Percentiles rank a stretch among this genome's conserved stretches.
phyloP scores from a whole-genome alignment of 805 yeast species.

The Yueomyces sp. region DNA sequence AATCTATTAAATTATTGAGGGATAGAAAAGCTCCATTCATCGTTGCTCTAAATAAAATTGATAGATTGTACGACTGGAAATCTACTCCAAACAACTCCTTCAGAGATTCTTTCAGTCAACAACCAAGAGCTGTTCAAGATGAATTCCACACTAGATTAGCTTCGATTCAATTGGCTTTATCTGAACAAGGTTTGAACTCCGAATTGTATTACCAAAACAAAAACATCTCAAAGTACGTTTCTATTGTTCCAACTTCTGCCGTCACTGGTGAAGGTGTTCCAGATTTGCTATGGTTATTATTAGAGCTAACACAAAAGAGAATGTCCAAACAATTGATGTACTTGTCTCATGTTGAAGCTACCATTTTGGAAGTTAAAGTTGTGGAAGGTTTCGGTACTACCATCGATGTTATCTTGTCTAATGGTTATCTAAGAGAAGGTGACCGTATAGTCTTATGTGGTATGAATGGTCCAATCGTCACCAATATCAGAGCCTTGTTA shows the following conservation, averaged over 20 bases:
- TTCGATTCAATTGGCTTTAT: slow-evolving; percentile 75
- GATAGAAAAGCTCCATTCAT: slow-evolving; percentile 97
- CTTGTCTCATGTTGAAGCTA: slow-evolving; percentile 80
- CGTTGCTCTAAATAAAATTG: slow-evolving; percentile 94
- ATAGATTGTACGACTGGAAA: slow-evolving; percentile 94
- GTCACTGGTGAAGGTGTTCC: slow-evolving; percentile 99
- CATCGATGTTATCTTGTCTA: slow-evolving; percentile 93
- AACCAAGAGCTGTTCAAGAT: slow-evolving; percentile 71
- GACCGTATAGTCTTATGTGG: slow-evolving; percentile 95
- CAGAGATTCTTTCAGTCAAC: slow-evolving; percentile 84
- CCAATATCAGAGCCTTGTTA: slow-evolving; percentile 86
- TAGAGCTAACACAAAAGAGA: slow-evolving; percentile 94
- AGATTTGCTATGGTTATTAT: slow-evolving; percentile 86
- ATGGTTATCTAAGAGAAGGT: slow-evolving; percentile 90
- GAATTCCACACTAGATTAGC: slow-evolving; percentile 85
- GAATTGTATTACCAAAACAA: slow-evolving; percentile 93
- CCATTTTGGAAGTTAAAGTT: slow-evolving; percentile 93
- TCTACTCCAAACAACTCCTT: slow-evolving; percentile 81
- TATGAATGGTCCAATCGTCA: slow-evolving; percentile 94
- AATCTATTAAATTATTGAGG: slow-evolving; percentile 80
- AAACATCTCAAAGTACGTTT: slow-evolving; percentile 84
- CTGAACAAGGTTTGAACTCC: slow-evolving; percentile 97
- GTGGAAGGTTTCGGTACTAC: slow-evolving; percentile 98
- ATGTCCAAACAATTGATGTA: slow-evolving; percentile 98
- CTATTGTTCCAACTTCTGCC: slow-evolving; percentile 97